phyloP scores from a whole-genome alignment of 2,329 filamentous ascomycete genomes.

The Zalaria sp. region DNA sequence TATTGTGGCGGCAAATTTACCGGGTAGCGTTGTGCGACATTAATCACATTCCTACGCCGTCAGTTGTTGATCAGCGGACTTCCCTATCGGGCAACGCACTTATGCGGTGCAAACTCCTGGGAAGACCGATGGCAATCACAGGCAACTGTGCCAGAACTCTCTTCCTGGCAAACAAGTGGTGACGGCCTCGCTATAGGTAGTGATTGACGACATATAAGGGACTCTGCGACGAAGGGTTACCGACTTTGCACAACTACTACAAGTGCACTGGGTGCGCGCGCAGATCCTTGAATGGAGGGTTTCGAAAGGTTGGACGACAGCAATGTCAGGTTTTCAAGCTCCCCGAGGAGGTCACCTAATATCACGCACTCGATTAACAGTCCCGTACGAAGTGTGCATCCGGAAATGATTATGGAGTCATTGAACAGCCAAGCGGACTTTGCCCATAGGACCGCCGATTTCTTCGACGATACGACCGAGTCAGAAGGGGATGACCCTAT shows the following conservation, averaged over 20 bases:
- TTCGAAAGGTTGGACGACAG: neutral
- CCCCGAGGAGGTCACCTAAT: conserved; percentile 18
- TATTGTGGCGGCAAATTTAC: conserved; percentile 24
- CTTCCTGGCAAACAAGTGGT: too few relatives aligned
- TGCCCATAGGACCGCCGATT: conserved; percentile 16
- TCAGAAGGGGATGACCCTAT: neutral
- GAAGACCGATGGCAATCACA: too few relatives aligned
- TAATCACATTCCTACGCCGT: neutral
- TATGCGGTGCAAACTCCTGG: too few relatives aligned
- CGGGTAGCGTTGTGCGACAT: conserved; percentile 8
- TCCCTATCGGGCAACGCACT: neutral
- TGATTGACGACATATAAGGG: too few relatives aligned
- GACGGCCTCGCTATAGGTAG: too few relatives aligned
- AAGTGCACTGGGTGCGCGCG: too few relatives aligned
- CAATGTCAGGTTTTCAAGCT: conserved; percentile 15
- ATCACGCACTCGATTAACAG: conserved; percentile 16
- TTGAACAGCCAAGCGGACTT: conserved; percentile 16
- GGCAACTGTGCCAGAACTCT: too few relatives aligned
- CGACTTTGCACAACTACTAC: too few relatives aligned
- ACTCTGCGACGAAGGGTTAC: too few relatives aligned
- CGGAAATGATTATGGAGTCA: conserved; percentile 16
- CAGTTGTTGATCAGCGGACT: neutral
- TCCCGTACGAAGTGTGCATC: conserved; percentile 20
- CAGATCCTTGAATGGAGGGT: neutral
- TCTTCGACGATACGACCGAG: conserved; percentile 18